phyloP scores from a whole-genome alignment of 2,329 filamentous ascomycete species.

The Scedosporium boydii region DNA sequence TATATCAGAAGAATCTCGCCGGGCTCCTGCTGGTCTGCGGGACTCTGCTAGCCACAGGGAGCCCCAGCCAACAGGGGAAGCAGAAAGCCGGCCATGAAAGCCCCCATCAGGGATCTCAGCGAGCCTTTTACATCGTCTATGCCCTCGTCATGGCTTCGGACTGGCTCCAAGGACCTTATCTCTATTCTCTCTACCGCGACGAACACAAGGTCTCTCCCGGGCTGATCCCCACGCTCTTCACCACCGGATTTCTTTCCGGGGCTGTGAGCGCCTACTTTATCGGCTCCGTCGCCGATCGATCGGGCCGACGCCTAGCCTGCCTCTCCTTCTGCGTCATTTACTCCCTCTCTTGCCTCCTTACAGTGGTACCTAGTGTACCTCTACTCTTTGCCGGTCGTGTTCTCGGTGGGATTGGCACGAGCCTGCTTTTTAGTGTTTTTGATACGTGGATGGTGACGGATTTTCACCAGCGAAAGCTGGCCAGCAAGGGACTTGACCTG shows the following conservation, averaged over 20 bases:
- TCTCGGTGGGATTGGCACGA: constrained; percentile 45
- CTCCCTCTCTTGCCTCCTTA: constrained; percentile 38
- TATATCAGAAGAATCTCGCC: constrained; percentile 24
- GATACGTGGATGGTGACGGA: constrained; percentile 54
- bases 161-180: constrained; percentile 34
- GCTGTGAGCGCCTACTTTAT: constrained; percentile 34
- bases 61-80: background rate
- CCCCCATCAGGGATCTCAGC: constrained; percentile 13
- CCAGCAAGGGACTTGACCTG: constrained; percentile 29
- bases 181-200: constrained; percentile 25
- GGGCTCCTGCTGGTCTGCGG: constrained; percentile 22
- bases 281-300: constrained; percentile 37
- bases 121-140: constrained; percentile 32
- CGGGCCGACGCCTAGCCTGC: constrained; percentile 42
- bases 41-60: constrained; percentile 11
- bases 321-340: constrained; percentile 45
- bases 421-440: constrained; percentile 48
- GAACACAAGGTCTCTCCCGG: constrained; percentile 18
- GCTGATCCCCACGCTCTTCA: constrained; percentile 29
- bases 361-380: constrained; percentile 17
- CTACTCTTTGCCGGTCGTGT: constrained; percentile 42
- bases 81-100: background rate
- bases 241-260: constrained; percentile 33
- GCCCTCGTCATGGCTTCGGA: constrained; percentile 39
- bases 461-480: constrained; percentile 33